These are phyloP conservation scores for Penicillium capsulatum DNA, from an alignment of 2,329 filamentous ascomycete genomes.

Conservation along the genomic window DNA sequence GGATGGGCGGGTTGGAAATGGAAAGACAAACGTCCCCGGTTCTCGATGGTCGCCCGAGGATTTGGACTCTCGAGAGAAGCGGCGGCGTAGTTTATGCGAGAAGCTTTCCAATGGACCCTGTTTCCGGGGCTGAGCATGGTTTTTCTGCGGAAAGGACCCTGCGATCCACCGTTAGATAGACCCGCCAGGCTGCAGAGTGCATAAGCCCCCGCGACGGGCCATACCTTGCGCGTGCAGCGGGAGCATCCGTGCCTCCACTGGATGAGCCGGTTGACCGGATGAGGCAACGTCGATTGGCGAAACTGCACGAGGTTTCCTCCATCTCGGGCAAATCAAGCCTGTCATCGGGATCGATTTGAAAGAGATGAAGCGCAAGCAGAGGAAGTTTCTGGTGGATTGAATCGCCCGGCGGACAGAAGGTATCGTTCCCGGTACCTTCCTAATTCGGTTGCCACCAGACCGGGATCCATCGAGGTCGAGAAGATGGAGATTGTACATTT, in stretches of 20 bases:
- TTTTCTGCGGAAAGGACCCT: background rate
- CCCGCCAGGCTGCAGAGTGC: background rate
- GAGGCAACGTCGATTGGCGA: constrained; percentile 14
- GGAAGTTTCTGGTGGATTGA: background rate
- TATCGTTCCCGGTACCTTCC: background rate
- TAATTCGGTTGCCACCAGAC: background rate
- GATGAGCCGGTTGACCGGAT: constrained; percentile 11
- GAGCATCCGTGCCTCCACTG: background rate
- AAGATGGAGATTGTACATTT: too few relatives aligned
- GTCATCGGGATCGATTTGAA: constrained; percentile 16
- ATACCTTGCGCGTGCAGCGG: constrained; percentile 14
- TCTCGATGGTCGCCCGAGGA: constrained; percentile 15
- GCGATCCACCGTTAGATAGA: background rate
- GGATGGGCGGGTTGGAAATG: constrained; percentile 18
- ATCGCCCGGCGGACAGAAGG: background rate
- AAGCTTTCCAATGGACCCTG: constrained; percentile 21
- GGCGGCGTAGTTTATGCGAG: constrained; percentile 29
- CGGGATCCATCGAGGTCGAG: too few relatives aligned
- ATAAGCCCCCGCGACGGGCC: background rate
- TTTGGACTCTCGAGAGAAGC: constrained; percentile 33
- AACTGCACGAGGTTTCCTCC: constrained; percentile 17
- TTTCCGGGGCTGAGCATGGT: background rate
- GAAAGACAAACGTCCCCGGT: constrained; percentile 15
- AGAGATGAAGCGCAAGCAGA: background rate
- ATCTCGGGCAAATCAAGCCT: constrained; percentile 25